Evolutionary conservation across 768 basidiomycete genomes (phyloP), one percentile per base, ranked within the genome.

Genomic region (Heimioporus sp.): DNA sequence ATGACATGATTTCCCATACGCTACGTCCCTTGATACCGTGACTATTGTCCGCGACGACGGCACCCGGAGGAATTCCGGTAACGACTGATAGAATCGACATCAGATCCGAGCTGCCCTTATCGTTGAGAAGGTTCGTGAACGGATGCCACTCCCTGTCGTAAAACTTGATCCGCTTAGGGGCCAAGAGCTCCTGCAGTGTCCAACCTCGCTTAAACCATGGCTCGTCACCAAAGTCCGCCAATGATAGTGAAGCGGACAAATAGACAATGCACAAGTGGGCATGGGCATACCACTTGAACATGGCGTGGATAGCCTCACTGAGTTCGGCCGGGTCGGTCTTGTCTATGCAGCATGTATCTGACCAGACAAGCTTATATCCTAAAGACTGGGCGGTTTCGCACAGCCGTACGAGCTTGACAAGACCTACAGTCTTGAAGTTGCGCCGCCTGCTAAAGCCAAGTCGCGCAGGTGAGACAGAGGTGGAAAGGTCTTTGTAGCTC

Each of bases 201-300:
- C 62, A 65, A 6, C 62, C 63, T 7, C 63, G 55, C 24, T 20
- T 51, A 9, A 68, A 67, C 67, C 69, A 69, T 24, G 49, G 47
- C 7, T 69, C 67, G 1, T 7, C 34, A 12, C 48, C 43, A 4
- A 67, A 57, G n/a, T 59, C 58, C 16, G 36, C 17, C 37, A 44
- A 24, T 9, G 53, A 55, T 4, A 36, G 54, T 11, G 63, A 61
- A 20, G 48, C 49, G 3, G 53, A 52, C 5, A 69, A 55, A 44
- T 69, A 57, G 17, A 57, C 53, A 42, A 69, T 56, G 46, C 69
- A 71, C 16, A 69, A n/a, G 17, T 67, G 53, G 5, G 64, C 53
- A 28, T 69, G 37, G 5, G 60, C 48, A 35, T 71, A 71, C 67
- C 69, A 69, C 48, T 50, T 58, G 58, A 58, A 71, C 64, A 71